Evolutionary conservation across 1,284 basidiomycete genomes (phyloP).

Genomic region (Tylopilus sp.): DNA sequence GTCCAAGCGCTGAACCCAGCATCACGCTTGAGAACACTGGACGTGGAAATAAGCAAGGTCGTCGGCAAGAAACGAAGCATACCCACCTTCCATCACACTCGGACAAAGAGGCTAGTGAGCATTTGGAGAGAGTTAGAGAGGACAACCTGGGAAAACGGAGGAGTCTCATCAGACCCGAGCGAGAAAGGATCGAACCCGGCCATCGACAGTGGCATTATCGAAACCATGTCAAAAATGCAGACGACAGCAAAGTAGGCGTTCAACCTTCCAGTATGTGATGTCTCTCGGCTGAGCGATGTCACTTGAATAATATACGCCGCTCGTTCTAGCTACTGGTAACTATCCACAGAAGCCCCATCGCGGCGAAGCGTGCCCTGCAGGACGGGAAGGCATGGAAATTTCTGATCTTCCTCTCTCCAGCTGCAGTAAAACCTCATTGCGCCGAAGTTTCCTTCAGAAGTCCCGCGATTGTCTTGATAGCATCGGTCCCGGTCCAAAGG

Average conservation of each 20-base stretch:
- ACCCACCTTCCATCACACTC: conserved; percentile 56
- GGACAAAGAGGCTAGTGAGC: conserved; percentile 64
- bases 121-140: conserved; percentile 53
- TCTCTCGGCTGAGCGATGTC: conserved; percentile 9
- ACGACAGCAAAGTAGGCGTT: conserved; percentile 75
- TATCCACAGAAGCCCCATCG: conserved; percentile 81
- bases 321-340: conserved; percentile 81
- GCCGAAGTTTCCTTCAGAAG: conserved; percentile 68
- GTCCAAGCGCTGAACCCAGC: conserved; percentile 47
- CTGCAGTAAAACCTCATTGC: conserved; percentile 78
- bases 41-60: conserved; percentile 70
- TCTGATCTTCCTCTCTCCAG: conserved; percentile 91
- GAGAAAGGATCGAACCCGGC: conserved; percentile 96
- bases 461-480: conserved; percentile 73
- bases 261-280: conserved; percentile 75
- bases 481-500: conserved; percentile 88
- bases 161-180: conserved; percentile 93
- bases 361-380: conserved; percentile 87
- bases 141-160: conserved; percentile 76
- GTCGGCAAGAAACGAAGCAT: conserved; percentile 65
- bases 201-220: conserved; percentile 98
- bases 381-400: conserved; percentile 90
- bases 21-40: conserved; percentile 78
- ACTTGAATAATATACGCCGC: conserved; percentile 14
- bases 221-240: conserved; percentile 87